phyloP scores from a whole-genome alignment of 345 rosid species.

The Iberis pinnata region DNA sequence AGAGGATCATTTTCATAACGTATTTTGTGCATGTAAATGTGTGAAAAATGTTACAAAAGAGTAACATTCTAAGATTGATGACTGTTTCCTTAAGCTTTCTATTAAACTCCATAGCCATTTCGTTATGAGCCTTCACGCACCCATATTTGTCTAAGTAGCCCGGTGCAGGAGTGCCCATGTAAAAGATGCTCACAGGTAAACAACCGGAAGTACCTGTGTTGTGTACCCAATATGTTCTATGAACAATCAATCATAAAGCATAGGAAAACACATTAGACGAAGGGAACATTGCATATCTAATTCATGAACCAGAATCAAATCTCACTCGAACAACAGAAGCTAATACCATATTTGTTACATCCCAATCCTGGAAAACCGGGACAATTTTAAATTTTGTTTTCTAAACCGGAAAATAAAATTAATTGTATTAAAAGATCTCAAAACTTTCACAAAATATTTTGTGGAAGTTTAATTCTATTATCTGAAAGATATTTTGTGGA shows the following conservation, averaged over 20 bases:
- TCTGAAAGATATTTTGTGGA: too few relatives aligned
- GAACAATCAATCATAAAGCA: background rate
- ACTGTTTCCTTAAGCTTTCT: slow-evolving; percentile 54
- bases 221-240: slow-evolving; percentile 59
- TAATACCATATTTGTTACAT: too few relatives aligned
- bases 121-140: slow-evolving; percentile 71
- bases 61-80: slow-evolving; percentile 39
- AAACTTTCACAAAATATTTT: too few relatives aligned
- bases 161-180: slow-evolving; percentile 51
- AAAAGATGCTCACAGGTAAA: slow-evolving; percentile 65
- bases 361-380: too few relatives aligned
- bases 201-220: slow-evolving; percentile 90
- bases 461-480: too few relatives aligned
- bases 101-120: slow-evolving; percentile 69
- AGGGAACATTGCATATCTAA: slow-evolving; percentile 4
- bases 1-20: too few relatives aligned
- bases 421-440: too few relatives aligned
- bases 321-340: slow-evolving; percentile 76
- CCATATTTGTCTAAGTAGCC: slow-evolving; percentile 60
- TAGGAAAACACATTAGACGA: background rate
- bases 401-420: too few relatives aligned
- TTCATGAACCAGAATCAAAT: background rate
- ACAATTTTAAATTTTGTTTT: too few relatives aligned
- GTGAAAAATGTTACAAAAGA: too few relatives aligned
- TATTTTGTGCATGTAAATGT: too few relatives aligned